A percentile compares a stretch with the other conserved stretches of the same genome.
Conservation (phyloP, 2,329 filamentous ascomycete genomes). For the Phymatotrichopsis omnivora region DNA sequence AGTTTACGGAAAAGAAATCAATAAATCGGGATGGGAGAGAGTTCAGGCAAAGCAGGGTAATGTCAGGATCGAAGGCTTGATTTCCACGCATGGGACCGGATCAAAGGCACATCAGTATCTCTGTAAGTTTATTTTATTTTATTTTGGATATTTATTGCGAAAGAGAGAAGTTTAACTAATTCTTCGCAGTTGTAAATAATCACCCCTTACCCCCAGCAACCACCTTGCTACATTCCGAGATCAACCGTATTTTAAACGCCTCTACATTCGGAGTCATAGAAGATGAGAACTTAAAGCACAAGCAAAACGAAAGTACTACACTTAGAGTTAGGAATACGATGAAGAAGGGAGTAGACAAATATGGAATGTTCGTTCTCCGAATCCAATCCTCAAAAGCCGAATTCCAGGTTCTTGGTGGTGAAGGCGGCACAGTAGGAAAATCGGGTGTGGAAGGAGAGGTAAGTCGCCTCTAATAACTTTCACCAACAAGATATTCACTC, state of each 20-base stretch:
- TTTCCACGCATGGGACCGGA: constrained; percentile 17
- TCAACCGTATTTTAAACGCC: constrained; percentile 65
- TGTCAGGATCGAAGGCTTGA: constrained; percentile 23
- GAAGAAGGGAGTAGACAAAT: constrained; percentile 62
- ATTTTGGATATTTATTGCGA: not conserved
- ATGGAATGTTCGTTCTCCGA: constrained; percentile 82
- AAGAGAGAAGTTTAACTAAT: not conserved
- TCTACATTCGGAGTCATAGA: constrained; percentile 65
- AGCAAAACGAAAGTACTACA: constrained; percentile 35
- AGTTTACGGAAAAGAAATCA: constrained; percentile 13
- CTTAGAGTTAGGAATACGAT: constrained; percentile 37
- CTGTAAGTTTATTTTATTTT: constrained; percentile 9
- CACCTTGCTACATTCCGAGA: constrained; percentile 56
- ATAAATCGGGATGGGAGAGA: constrained; percentile 20
- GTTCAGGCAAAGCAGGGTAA: constrained; percentile 20
- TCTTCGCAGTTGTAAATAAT: constrained; percentile 22
- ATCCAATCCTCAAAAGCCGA: constrained; percentile 40
- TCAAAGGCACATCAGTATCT: constrained; percentile 26
- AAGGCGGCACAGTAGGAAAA: constrained; percentile 35
- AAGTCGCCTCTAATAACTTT: constrained; percentile 12
- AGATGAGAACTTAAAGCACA: too few relatives aligned
- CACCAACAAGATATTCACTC: not conserved
- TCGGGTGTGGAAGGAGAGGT: constrained; percentile 24
- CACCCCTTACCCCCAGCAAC: constrained; percentile 21
- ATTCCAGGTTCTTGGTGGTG: constrained; percentile 31